These are phyloP conservation scores for Babesia divergens DNA, from an alignment of 169 alveolate genomes.

Conservation along the genomic window DNA sequence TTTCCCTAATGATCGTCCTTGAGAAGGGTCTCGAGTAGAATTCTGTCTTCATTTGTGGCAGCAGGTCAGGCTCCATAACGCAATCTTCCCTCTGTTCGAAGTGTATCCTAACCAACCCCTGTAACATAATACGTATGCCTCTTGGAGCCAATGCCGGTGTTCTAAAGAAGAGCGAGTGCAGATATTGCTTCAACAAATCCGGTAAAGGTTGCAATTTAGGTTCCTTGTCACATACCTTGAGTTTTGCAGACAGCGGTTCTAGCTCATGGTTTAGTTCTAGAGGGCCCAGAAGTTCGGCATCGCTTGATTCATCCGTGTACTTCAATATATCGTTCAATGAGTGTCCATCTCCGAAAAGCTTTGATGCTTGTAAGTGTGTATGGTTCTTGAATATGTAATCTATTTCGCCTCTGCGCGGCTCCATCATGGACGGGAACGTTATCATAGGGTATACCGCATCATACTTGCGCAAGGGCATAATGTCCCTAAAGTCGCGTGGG, in stretches of 20 bases:
- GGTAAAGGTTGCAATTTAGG: constrained; percentile 49
- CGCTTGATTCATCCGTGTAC: background rate
- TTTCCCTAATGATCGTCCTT: constrained; percentile 70
- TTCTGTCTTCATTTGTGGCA: constrained; percentile 66
- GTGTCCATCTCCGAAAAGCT: constrained; percentile 33
- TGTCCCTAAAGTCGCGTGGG: constrained; percentile 56
- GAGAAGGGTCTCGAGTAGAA: constrained; percentile 69
- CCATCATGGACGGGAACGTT: background rate
- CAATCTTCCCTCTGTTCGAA: constrained; percentile 74
- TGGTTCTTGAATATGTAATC: constrained; percentile 15
- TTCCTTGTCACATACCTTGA: background rate
- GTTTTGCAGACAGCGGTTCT: background rate
- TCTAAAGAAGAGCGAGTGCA: constrained; percentile 72
- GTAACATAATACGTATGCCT: constrained; percentile 68
- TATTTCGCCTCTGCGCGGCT: background rate
- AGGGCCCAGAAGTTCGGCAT: background rate
- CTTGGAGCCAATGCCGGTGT: constrained; percentile 79
- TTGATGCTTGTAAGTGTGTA: constrained; percentile 23
- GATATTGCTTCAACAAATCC: constrained; percentile 61
- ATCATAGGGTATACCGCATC: constrained; percentile 49
- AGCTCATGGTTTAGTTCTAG: background rate
- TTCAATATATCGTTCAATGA: background rate
- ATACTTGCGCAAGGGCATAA: constrained; percentile 49
- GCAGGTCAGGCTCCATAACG: constrained; percentile 55
- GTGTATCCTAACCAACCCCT: constrained; percentile 72